phyloP scores from a whole-genome alignment of 2,329 filamentous ascomycete species.

The Diaporthe batatas region DNA sequence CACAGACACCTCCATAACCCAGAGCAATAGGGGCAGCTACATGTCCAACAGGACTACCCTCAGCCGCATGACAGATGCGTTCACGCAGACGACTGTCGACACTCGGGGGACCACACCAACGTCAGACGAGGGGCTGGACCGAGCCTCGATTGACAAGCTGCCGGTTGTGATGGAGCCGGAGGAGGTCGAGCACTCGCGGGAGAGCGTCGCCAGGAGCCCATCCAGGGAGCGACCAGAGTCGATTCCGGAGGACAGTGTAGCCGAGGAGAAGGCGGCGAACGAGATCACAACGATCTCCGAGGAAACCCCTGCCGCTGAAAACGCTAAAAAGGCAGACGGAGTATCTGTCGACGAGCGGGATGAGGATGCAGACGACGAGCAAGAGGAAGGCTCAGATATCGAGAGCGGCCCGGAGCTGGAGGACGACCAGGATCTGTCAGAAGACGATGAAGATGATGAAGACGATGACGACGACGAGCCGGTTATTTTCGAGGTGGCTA shows the following conservation, averaged over 20 bases:
- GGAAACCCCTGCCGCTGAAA: constrained; percentile 23
- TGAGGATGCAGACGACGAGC: constrained; percentile 51
- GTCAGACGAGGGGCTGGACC: constrained; percentile 61
- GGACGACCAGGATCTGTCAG: constrained; percentile 54
- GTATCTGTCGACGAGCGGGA: constrained; percentile 46
- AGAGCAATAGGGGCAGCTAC: constrained; percentile 77
- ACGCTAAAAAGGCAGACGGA: constrained; percentile 43
- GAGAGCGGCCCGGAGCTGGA: constrained; percentile 39
- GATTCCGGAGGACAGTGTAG: constrained; percentile 22
- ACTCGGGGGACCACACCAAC: constrained; percentile 41
- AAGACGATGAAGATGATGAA: constrained; percentile 54
- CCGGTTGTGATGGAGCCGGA: constrained; percentile 57
- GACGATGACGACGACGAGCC: constrained; percentile 75
- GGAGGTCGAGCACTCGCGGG: constrained; percentile 72
- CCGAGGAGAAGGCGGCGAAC: constrained; percentile 11
- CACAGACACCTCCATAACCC: constrained; percentile 71
- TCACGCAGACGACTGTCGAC: constrained; percentile 66
- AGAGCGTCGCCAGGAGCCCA: constrained; percentile 64
- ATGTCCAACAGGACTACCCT: constrained; percentile 79
- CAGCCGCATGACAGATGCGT: constrained; percentile 78
- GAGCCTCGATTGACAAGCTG: constrained; percentile 58
- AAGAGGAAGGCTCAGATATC: constrained; percentile 47
- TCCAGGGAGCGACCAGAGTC: constrained; percentile 49
- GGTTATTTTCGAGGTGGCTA: constrained; percentile 76
- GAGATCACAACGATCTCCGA: constrained; percentile 2